These are phyloP conservation scores for Prunus campanulata DNA, from an alignment of 306 rosid species.

Conservation along the genomic window DNA sequence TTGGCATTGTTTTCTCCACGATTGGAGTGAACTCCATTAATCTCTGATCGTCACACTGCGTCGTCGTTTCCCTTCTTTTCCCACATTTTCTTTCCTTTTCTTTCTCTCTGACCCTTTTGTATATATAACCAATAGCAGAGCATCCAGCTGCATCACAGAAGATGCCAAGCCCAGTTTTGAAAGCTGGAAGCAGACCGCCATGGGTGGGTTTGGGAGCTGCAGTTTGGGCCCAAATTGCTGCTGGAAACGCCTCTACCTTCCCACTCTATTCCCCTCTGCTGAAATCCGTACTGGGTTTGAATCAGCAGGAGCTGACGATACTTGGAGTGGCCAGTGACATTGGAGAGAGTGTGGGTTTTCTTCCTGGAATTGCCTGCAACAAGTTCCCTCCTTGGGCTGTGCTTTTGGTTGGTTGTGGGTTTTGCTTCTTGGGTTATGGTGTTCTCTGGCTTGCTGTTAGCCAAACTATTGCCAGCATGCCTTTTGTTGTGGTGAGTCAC, in stretches of 20 bases:
- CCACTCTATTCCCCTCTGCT: conserved; percentile 72
- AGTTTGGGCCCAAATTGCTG: conserved; percentile 70
- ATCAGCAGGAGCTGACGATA: conserved; percentile 67
- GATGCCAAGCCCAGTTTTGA: conserved; percentile 48
- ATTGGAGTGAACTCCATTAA: no score
- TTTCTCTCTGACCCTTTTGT: neutral
- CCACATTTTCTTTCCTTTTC: neutral
- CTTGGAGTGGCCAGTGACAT: conserved; percentile 83
- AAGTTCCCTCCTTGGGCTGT: conserved; percentile 83
- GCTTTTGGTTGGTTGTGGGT: conserved; percentile 56
- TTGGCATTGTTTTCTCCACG: no score
- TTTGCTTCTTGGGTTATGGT: conserved; percentile 71
- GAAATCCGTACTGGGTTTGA: conserved; percentile 63
- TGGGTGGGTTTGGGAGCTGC: conserved; percentile 96
- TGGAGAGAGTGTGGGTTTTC: conserved; percentile 62
- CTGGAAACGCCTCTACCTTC: conserved; percentile 58
- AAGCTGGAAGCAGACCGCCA: conserved; percentile 86
- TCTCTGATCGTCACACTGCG: no score
- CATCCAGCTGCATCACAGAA: neutral
- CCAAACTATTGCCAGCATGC: conserved; percentile 45
- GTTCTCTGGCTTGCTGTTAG: conserved; percentile 63
- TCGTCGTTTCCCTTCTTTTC: no score
- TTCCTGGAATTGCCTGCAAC: conserved; percentile 77
- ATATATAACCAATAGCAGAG: no score
- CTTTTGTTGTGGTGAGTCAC: conserved; percentile 56